Base-by-base conservation (phyloP, 768 basidiomycete genomes). In the Auricularia heimuer region DNA sequence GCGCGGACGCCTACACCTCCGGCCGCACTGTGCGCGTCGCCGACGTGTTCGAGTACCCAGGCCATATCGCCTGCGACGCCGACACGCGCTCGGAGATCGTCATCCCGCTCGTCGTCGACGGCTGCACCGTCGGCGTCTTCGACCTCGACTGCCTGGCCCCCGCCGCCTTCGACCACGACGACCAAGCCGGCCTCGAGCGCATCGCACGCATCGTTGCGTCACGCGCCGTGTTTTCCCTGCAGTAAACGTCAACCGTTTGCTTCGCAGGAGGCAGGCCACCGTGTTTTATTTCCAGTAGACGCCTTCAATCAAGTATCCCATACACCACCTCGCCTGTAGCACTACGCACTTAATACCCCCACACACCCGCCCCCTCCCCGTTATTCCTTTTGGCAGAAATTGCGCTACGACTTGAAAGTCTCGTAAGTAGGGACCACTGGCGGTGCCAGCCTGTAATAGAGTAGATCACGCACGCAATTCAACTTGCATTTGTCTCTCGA, bases 11-110 rank as follows among this genome's bases (percentile, higher is more conserved):
- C 1, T 96, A 84, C 74, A 64, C 86, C 14, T 79, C 79, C 62
- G 75, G 73, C 54, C 71, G 77, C 68, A 83, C 88, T 0, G 63
- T 92, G 4, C 70, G 93, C n/a, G 92, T 97, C 1, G 76, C 79
- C 21, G 83, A 95, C 66, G 93, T 98, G 21, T 82, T 90, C 33
- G 75, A 73, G 10, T 94, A 94, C 71, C 92, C 92, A 1, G 94
- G 95, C 0, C 96, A 98, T 72, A 96, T 97, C 67, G 92, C 93
- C 2, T 98, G 96, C 71, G 94, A 98, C 69, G 90, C 86, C 24
- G 85, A 88, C 63, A 96, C 95, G 2, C 87, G 88, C 71, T 92
- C 90, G 70, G 96, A 98, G 74, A 85, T 98, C 62, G 94, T 97
- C 29, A 78, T 89, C 62, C 95, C 95, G 6, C 79, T 98, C 18